Base-by-base conservation (phyloP, 148 eudicot species). In the Cornus florida region DNA sequence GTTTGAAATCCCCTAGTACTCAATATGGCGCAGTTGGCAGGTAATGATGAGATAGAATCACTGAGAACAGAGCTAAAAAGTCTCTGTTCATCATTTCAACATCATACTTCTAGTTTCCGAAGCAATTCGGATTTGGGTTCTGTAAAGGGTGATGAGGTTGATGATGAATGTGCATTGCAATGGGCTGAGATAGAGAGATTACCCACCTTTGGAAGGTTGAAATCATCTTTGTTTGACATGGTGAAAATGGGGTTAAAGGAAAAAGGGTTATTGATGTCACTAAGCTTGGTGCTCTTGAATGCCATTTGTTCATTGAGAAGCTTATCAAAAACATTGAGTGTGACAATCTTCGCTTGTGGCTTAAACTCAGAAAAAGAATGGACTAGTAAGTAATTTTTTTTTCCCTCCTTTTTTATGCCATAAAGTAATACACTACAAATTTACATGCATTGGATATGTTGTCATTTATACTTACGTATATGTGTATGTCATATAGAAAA, bases 331-430 rank as follows among this genome's bases (percentile, higher is more conserved):
- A 92, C 84, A 90, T 90, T 83, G 92, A 91, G 79, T 85, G 82
- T 65, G 98, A 94, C 81, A 94, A 94, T 84, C 98, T 90, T 79
- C 89, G 79, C 13, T 84, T 94, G 75, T 84, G 92, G 85, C 90
- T 84, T 67, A 91, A 92, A 79, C 88, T 92, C 50, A 90, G 90
- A 84, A 84, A 84, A 43, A 89, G 98, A 87, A 84, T 88, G 23
- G 91, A 90, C 84, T 91, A 83, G 98, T 90, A 90, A 84, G 89
- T 39, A 7, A 4, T 39, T 7, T 39, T 6, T 28, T 28, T 28
- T 28, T 28, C 1, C 28, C 28, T 1, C 1, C 28, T 1, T 28
- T 28, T 28, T 28, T 28, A n/a, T n/a, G n/a, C n/a, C n/a, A n/a
- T 28, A 28, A 28, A 28, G 28, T 28, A 28, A 28, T 28, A 28